phyloP scores from a whole-genome alignment of 2,329 filamentous ascomycete genomes.

The Fusarium pininemorale region DNA sequence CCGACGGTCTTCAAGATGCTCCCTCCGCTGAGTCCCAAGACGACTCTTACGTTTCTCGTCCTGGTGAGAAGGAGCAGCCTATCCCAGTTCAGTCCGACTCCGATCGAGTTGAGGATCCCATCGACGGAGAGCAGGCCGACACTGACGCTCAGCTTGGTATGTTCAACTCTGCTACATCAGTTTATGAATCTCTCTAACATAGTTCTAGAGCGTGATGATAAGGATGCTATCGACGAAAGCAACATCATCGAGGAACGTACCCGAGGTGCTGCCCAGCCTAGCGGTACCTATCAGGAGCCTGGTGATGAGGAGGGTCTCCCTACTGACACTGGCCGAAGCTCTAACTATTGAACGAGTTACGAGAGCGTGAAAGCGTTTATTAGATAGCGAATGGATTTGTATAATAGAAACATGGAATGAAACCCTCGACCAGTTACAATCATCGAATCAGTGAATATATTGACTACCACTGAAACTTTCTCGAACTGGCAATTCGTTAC shows the following conservation, averaged over 20 bases:
- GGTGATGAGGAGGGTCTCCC: slow-evolving; percentile 34
- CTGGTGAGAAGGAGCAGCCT: slow-evolving; percentile 30
- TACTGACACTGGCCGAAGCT: slow-evolving; percentile 30
- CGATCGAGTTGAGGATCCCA: slow-evolving; percentile 27
- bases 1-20: slow-evolving; percentile 10
- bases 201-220: slow-evolving; percentile 20
- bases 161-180: rapidly evolving
- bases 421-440: background rate
- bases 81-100: slow-evolving; percentile 34
- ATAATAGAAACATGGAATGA: background rate
- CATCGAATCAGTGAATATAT: no score
- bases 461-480: no score
- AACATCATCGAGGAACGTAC: slow-evolving; percentile 36
- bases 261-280: slow-evolving; percentile 24
- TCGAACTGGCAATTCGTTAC: no score
- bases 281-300: slow-evolving; percentile 29
- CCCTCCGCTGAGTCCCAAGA: slow-evolving; percentile 26
- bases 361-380: background rate
- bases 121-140: slow-evolving; percentile 21
- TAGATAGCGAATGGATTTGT: background rate
- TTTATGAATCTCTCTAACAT: background rate
- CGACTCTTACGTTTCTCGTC: slow-evolving; percentile 28
- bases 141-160: slow-evolving; percentile 35
- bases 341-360: background rate
- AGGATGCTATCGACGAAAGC: slow-evolving; percentile 28